Evolutionary conservation across 148 eudicot species (phyloP).

Genomic region (Silene latifolia): DNA sequence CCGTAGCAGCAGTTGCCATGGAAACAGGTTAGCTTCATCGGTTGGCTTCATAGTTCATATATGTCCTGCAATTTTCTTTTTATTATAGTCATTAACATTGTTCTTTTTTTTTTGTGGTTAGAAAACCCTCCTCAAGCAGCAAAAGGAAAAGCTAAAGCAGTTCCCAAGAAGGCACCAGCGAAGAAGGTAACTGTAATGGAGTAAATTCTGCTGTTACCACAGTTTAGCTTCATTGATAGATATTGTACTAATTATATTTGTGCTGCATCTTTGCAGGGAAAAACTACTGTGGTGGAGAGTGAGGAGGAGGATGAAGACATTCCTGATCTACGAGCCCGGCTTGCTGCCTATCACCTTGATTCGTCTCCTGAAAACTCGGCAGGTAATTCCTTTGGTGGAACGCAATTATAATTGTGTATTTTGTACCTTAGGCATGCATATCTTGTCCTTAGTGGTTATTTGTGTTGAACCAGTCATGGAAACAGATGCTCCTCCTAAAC

Average conservation of each 20-base stretch:
- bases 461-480: conserved; percentile 42
- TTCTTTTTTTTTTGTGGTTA: conserved; percentile 4
- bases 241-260: background rate
- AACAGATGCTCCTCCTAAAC: conserved; percentile 33
- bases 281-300: conserved; percentile 29
- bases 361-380: conserved; percentile 77
- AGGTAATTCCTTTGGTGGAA: conserved; percentile 37
- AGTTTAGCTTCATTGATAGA: background rate
- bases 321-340: conserved; percentile 47
- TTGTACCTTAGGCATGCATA: background rate
- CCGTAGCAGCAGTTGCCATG: conserved; percentile 27
- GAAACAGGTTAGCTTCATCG: conserved; percentile 45
- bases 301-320: conserved; percentile 53
- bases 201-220: background rate
- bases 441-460: background rate
- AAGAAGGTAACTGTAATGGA: conserved; percentile 42
- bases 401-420: background rate
- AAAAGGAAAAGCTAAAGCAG: conserved; percentile 56
- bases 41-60: background rate
- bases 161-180: conserved; percentile 65
- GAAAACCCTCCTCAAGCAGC: conserved; percentile 38
- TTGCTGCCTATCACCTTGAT: conserved; percentile 71
- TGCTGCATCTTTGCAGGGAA: conserved; percentile 29
- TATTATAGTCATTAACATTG: background rate
- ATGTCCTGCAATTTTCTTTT: background rate